Evolutionary conservation across 352 stramenopile genomes (phyloP), one percentile per base, ranked within the genome.

Genomic region (Aphanomyces astaci): DNA sequence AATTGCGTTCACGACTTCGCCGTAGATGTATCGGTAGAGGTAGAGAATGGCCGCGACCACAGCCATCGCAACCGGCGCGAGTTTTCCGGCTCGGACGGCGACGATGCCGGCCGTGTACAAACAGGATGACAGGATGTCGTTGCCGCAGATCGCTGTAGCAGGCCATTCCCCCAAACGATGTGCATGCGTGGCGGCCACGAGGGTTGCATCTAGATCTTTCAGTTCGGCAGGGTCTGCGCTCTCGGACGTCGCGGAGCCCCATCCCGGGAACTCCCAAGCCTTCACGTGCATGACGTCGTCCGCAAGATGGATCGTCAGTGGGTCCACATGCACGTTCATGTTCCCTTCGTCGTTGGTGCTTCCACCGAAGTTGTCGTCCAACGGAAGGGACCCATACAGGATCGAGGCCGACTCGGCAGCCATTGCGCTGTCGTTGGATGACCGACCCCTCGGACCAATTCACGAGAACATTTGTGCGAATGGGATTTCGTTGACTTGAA

Each of bases 121-220:
- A 30, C 86, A 88, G 60, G 83, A 95, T 40, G 77, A 86, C 17
- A 95, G 71, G 73, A 97, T 95, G 64, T 97, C 89, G 71, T 97
- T 97, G 24, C 89, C 89, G 31, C 74, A 90, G 72, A 96, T 96
- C 11, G 86, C 74, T 0, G 89, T 97, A 19, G 89, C 81, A 1
- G 79, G 72, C 66, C 86, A 86, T 73, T 96, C 73, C 1, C 75
- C 66, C 27, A 95, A 73, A 63, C 76, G 63, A 15, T 80, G 70
- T 1, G 53, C 5, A 19, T 71, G 64, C 15, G 7, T 43, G 4
- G 32, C 31, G 5, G 64, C 36, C 24, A 36, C 64, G 2, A 71
- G 66, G 11, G 66, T 53, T 9, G 48, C 64, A 17, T 71, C 64
- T 5, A 71, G n/a, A 11, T 43, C 53, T 43, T 71, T 71, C n/a